Percentiles rank a stretch among this genome's conserved stretches.
phyloP scores from a whole-genome alignment of 345 rosid species.

The Dipteronia sinensis region DNA sequence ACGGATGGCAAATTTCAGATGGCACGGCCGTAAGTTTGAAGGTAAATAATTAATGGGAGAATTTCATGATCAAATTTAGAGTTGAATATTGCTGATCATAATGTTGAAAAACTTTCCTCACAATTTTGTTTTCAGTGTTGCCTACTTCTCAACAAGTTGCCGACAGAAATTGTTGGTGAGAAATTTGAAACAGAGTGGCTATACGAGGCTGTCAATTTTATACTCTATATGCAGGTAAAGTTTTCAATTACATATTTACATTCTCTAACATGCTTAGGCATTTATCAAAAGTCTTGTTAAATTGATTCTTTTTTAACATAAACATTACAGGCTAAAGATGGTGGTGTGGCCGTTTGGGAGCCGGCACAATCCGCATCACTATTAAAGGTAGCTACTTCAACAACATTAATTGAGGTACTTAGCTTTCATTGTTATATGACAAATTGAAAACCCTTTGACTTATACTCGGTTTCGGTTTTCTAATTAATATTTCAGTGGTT shows the following conservation, averaged over 20 bases:
- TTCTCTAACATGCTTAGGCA: no score
- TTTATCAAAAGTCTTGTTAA: no score
- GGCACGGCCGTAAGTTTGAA: conserved; percentile 16
- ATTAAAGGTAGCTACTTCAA: conserved; percentile 41
- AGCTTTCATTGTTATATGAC: not conserved
- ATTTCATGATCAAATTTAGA: no score
- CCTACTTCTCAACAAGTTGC: conserved; percentile 36
- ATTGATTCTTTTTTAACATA: no score
- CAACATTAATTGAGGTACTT: not conserved
- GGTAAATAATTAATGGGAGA: not conserved
- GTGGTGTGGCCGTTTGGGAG: conserved; percentile 55
- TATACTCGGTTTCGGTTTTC: not conserved
- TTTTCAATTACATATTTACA: no score
- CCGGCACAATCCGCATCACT: conserved; percentile 49
- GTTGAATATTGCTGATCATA: no score
- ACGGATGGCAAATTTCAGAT: conserved; percentile 26
- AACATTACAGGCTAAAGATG: conserved; percentile 36
- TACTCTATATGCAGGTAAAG: conserved; percentile 50
- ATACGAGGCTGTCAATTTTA: conserved; percentile 44
- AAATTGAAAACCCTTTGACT: no score
- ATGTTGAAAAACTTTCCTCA: not conserved
- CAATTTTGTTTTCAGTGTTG: conserved; percentile 41
- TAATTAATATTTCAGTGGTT: conserved; percentile 32
- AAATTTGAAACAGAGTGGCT: conserved; percentile 34
- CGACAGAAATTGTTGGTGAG: conserved; percentile 38